Conservation (phyloP, 2,329 filamentous ascomycete species). For the Hyphodiscus sp. region DNA sequence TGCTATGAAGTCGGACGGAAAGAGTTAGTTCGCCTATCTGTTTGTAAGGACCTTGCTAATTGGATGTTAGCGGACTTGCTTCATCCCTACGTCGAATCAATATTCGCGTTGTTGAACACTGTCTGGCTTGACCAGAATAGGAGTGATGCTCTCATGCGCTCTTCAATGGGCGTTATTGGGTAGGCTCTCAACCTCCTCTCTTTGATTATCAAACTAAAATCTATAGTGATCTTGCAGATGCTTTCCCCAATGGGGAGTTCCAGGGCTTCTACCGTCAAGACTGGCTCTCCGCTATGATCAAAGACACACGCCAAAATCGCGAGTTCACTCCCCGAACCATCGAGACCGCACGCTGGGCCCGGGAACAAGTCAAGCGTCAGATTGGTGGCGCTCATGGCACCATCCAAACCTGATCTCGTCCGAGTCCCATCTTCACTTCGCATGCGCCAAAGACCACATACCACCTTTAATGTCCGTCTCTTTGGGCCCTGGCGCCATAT, state of each 20-base stretch:
- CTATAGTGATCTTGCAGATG: slow-evolving; percentile 80
- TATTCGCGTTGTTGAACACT: slow-evolving; percentile 79
- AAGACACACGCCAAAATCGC: slow-evolving; percentile 83
- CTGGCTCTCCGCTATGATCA: slow-evolving; percentile 84
- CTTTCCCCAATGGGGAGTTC: slow-evolving; percentile 87
- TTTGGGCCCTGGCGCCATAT: slow-evolving; percentile 19
- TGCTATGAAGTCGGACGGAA: slow-evolving; percentile 78
- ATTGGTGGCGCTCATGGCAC: slow-evolving; percentile 42
- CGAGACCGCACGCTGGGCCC: slow-evolving; percentile 93
- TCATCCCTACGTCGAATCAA: slow-evolving; percentile 71
- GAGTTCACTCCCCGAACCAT: slow-evolving; percentile 81
- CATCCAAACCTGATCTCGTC: slow-evolving; percentile 28
- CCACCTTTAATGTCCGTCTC: slow-evolving; percentile 20
- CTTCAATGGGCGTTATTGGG: slow-evolving; percentile 97
- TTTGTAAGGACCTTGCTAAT: slow-evolving; percentile 23
- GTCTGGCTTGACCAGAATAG: slow-evolving; percentile 80
- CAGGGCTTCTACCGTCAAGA: slow-evolving; percentile 79
- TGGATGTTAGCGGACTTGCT: slow-evolving; percentile 55
- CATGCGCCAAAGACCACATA: slow-evolving; percentile 17
- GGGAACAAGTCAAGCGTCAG: slow-evolving; percentile 96
- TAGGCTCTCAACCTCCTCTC: slow-evolving; percentile 39
- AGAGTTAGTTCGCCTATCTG: slow-evolving; percentile 48
- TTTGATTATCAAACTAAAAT: slow-evolving; percentile 9
- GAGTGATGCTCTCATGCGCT: slow-evolving; percentile 84
- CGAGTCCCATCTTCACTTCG: slow-evolving; percentile 2